Conservation (phyloP, 495 filamentous ascomycete genomes). For the Bombardia bombarda region DNA sequence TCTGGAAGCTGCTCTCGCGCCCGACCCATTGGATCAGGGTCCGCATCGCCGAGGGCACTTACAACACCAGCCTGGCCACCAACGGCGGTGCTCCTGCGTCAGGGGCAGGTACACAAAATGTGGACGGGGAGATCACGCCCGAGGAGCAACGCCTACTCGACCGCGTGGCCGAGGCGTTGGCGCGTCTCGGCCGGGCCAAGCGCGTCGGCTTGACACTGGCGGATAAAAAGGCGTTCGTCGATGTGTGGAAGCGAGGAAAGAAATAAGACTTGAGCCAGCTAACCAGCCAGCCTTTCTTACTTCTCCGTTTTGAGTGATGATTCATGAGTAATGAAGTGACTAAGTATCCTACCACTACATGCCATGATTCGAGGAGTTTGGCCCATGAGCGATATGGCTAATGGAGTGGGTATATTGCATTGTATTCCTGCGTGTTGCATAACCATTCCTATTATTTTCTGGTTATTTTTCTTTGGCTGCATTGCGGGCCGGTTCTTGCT, state of each 20-base stretch:
- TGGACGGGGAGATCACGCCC: constrained; percentile 32
- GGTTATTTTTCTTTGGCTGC: not conserved
- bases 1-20: constrained; percentile 79
- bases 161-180: constrained; percentile 72
- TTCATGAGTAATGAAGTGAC: not conserved
- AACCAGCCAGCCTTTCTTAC: no score
- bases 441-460: no score
- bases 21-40: constrained; percentile 87
- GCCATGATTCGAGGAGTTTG: no score
- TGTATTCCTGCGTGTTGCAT: no score
- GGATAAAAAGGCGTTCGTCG: constrained; percentile 78
- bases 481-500: not conserved
- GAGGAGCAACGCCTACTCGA: constrained; percentile 61
- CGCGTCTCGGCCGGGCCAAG: constrained; percentile 86
- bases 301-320: constrained; percentile 1
- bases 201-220: constrained; percentile 71
- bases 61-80: constrained; percentile 26
- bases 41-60: constrained; percentile 68
- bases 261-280: constrained; percentile 10
- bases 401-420: no score
- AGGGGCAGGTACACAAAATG: constrained; percentile 20
- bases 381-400: no score
- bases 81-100: constrained; percentile 13
- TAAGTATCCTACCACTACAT: no score
- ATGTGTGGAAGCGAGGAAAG: constrained; percentile 39